phyloP scores from a whole-genome alignment of 257 asterid genomes.

The Solanum tarapatanum region DNA sequence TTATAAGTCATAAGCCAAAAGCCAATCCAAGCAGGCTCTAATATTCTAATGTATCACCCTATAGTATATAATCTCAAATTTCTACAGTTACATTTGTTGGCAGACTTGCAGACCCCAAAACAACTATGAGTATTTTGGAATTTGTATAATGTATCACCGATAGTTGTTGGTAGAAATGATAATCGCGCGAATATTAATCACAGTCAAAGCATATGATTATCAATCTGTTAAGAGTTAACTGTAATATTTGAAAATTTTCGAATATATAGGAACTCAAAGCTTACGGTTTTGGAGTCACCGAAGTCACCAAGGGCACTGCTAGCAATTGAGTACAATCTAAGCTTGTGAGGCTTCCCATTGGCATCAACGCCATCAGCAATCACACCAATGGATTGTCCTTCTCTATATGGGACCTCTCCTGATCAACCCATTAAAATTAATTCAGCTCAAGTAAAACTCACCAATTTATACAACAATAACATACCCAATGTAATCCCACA shows the following conservation, averaged over 20 bases:
- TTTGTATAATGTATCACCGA: background rate
- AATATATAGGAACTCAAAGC: background rate
- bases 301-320: constrained; percentile 98
- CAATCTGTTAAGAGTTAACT: no score
- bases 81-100: background rate
- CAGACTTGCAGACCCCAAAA: background rate
- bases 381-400: constrained; percentile 93
- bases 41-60: background rate
- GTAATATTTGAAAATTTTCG: background rate
- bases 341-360: constrained; percentile 94
- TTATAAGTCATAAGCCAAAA: no score
- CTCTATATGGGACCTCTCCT: constrained; percentile 78
- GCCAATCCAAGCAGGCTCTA: background rate
- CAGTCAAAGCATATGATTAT: no score
- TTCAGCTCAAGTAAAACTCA: background rate
- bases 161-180: background rate
- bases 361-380: constrained; percentile 89
- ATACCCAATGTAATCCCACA: background rate
- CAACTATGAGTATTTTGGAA: background rate
- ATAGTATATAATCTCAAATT: background rate
- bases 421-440: constrained; percentile 6
- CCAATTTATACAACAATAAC: background rate
- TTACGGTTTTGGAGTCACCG: constrained; percentile 95
- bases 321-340: constrained; percentile 87
- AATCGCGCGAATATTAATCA: no score